Conservation (phyloP, 192 early-diverging fungal genomes). For the Coemansia sp. region DNA sequence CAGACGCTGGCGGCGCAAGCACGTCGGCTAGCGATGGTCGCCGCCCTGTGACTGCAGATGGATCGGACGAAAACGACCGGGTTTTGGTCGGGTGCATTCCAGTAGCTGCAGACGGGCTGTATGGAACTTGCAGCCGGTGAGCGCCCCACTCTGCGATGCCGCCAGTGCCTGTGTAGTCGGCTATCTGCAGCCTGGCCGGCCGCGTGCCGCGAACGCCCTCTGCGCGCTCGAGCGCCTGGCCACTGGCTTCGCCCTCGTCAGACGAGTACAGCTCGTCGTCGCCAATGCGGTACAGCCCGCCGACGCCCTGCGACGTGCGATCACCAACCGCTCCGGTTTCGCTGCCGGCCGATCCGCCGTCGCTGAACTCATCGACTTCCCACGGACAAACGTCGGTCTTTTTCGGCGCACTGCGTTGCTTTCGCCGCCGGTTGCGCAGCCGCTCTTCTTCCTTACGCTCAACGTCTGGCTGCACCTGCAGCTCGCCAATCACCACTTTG, state of each 20-base stretch:
- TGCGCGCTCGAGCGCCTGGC: not conserved
- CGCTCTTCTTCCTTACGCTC: conserved; percentile 50
- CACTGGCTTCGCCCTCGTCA: conserved; percentile 19
- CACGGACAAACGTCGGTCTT: conserved; percentile 53
- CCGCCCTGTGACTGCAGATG: conserved; percentile 25
- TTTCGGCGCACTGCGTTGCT: conserved; percentile 35
- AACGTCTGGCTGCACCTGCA: conserved; percentile 49
- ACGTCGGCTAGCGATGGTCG: conserved; percentile 52
- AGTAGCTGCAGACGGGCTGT: conserved; percentile 20
- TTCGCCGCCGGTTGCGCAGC: conserved; percentile 32
- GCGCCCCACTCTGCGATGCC: conserved; percentile 56
- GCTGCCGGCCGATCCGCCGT: conserved; percentile 16
- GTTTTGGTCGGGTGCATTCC: conserved; percentile 18
- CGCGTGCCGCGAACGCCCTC: conserved; percentile 12
- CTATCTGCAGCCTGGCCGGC: conserved; percentile 18
- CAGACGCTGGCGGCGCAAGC: conserved; percentile 44
- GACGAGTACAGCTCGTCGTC: conserved; percentile 50
- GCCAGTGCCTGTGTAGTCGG: conserved; percentile 51
- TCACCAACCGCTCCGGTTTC: conserved; percentile 1
- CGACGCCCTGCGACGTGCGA: not conserved
- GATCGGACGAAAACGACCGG: conserved; percentile 47
- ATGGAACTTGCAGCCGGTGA: conserved; percentile 45
- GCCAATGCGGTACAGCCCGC: conserved; percentile 26
- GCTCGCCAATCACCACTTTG: conserved; percentile 37
- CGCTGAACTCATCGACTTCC: conserved; percentile 54